These are phyloP conservation scores for Boletus coccyginus DNA, from an alignment of 768 basidiomycete genomes.

Conservation along the genomic window DNA sequence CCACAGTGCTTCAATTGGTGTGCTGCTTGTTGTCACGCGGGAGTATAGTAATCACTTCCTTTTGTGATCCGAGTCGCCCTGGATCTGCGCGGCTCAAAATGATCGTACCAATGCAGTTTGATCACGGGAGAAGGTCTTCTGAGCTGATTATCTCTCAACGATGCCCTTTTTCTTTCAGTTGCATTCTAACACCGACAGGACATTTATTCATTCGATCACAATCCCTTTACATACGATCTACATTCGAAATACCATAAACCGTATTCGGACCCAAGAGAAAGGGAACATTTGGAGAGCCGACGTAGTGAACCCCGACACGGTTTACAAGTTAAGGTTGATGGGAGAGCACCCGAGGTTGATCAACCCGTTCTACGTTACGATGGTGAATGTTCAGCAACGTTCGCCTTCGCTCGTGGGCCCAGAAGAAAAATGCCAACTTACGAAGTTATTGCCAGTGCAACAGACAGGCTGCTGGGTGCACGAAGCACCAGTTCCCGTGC, in stretches of 20 bases:
- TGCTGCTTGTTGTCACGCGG: no score
- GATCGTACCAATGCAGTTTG: no score
- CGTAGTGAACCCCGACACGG: no score
- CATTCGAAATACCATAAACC: neutral
- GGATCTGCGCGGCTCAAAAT: neutral
- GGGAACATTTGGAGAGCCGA: neutral
- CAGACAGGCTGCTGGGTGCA: conserved; percentile 14
- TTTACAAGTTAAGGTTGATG: conserved; percentile 1
- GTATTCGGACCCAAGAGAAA: neutral
- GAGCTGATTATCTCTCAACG: neutral
- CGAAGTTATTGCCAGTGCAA: conserved; percentile 9
- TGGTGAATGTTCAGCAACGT: neutral
- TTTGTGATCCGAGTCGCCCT: neutral
- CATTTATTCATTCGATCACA: neutral
- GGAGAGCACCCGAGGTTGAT: conserved; percentile 14
- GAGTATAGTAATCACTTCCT: no score
- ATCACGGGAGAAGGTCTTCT: neutral
- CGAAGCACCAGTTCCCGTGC: neutral
- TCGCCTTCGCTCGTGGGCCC: neutral
- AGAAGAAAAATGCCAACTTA: neutral
- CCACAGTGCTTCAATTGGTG: no score
- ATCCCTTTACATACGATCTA: neutral
- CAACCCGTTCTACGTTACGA: neutral
- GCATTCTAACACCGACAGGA: neutral
- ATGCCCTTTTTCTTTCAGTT: neutral